phyloP scores from a whole-genome alignment of 306 rosid genomes.

The Lupinus albus region DNA sequence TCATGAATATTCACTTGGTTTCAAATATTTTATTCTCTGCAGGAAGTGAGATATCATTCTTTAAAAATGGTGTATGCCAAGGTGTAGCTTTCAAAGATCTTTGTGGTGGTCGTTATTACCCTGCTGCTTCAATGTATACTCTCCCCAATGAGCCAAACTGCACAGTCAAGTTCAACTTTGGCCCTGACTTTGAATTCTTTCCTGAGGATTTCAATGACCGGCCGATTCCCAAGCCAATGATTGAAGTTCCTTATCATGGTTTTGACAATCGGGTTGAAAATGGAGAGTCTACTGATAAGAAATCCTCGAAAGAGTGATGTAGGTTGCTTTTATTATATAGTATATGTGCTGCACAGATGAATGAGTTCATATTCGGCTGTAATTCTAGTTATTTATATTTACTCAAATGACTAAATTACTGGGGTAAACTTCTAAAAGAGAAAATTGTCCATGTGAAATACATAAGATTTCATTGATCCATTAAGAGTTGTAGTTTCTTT shows the following conservation, averaged over 20 bases:
- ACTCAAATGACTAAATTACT: constrained; percentile 43
- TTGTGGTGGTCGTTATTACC: constrained; percentile 85
- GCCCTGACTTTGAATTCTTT: constrained; percentile 82
- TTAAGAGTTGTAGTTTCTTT: constrained; percentile 29
- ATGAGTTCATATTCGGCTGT: constrained; percentile 46
- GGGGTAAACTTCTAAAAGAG: constrained; percentile 48
- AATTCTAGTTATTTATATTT: constrained; percentile 41
- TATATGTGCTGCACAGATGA: constrained; percentile 42
- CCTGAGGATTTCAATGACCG: constrained; percentile 68
- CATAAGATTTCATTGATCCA: constrained; percentile 36
- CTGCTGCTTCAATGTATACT: constrained; percentile 94
- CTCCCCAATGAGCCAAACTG: constrained; percentile 91
- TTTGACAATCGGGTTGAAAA: constrained; percentile 73
- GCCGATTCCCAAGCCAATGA: constrained; percentile 76
- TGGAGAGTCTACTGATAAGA: constrained; percentile 66
- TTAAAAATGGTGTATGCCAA: constrained; percentile 85
- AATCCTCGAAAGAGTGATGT: constrained; percentile 41
- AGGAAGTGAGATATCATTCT: constrained; percentile 92
- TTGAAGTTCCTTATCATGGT: constrained; percentile 80
- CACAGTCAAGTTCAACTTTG: constrained; percentile 88
- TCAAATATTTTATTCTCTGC: constrained; percentile 44
- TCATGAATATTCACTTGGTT: constrained; percentile 31
- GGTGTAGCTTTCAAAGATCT: constrained; percentile 90
- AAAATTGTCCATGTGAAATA: constrained; percentile 39
- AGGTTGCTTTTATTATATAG: constrained; percentile 29